Evolutionary conservation across 2,329 filamentous ascomycete species (phyloP), one percentile per base, ranked within the genome.

Genomic region (Aspergillus glaucus): DNA sequence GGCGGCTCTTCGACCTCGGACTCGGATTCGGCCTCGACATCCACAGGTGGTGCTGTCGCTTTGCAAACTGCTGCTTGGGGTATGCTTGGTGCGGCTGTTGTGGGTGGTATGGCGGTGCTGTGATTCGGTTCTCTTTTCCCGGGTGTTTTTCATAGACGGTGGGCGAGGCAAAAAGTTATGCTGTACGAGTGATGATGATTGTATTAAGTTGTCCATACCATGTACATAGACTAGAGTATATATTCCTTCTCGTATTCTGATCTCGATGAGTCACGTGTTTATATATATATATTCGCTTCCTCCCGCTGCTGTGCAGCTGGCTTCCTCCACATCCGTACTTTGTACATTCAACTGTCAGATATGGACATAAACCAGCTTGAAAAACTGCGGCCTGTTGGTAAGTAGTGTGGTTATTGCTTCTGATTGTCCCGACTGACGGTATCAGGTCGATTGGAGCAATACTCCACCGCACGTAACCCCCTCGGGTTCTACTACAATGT

Each of bases 341-440:
- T 51, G 48, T 21, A 39, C 44, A 6, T 47, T 42, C 81, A 8
- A 12, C 15, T 21, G 19, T 19, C 22, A 12, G 8, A 36, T 12
- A 40, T 40, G 37, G 37, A 74, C 24, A 80, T 77, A 43, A 84
- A 71, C 46, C 81, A 79, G n/a, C 53, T 61, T 6, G 60, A 67
- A 41, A 62, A 47, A 22, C 46, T 68, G 37, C 64, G 65, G 3
- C 46, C 61, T 21, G 60, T 62, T 19, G 65, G 65, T 63, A 43
- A 56, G 62, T 59, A 28, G 48, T 39, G 15, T 32, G 37, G 30
- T 37, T 15, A 30, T 46, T 48, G 7, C 17, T 24, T 39, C 28
- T 12, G 41, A 28, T 43, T 39, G 22, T 10, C 64, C 51, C 28
- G 42, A 48, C 44, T 56, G 22, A 55, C 37, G 4, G 14, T 21